Conservation (phyloP, 768 basidiomycete genomes). For the Pleurotus citrinopileatus region DNA sequence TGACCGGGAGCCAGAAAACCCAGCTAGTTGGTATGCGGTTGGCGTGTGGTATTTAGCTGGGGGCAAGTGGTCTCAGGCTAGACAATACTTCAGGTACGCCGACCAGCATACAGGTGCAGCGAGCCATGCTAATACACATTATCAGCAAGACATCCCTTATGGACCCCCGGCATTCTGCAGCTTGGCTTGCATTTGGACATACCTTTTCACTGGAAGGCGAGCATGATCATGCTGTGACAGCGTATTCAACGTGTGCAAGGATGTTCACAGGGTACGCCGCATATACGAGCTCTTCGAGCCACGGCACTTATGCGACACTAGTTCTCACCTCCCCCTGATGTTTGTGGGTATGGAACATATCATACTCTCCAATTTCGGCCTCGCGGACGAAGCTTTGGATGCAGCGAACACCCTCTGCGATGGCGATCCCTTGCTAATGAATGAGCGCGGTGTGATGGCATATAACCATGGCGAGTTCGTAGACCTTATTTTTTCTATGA, state of each 20-base stretch:
- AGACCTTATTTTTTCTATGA: neutral
- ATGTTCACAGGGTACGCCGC: slow-evolving; percentile 87
- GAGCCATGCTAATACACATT: neutral
- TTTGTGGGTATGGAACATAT: slow-evolving; percentile 99
- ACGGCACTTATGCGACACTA: neutral
- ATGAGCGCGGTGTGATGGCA: slow-evolving; percentile 92
- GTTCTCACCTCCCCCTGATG: slow-evolving; percentile 92
- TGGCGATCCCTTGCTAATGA: slow-evolving; percentile 84
- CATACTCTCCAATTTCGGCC: slow-evolving; percentile 71
- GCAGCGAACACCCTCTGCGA: slow-evolving; percentile 82
- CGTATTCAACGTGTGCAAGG: slow-evolving; percentile 94
- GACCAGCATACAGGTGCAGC: neutral
- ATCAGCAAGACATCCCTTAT: slow-evolving; percentile 91
- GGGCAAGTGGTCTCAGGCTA: slow-evolving; percentile 85
- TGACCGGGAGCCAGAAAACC: slow-evolving; percentile 88
- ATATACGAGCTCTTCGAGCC: neutral
- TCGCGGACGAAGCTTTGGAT: slow-evolving; percentile 87
- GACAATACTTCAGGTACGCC: slow-evolving; percentile 88
- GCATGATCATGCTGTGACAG: slow-evolving; percentile 97
- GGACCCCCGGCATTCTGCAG: slow-evolving; percentile 94
- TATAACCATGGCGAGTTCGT: slow-evolving; percentile 83
- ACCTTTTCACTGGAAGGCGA: slow-evolving; percentile 97
- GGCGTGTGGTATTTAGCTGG: slow-evolving; percentile 94
- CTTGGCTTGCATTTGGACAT: slow-evolving; percentile 98
- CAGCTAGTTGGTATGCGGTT: slow-evolving; percentile 97